Conservation (phyloP, 495 filamentous ascomycete genomes). For the Aspergillus avenaceus region DNA sequence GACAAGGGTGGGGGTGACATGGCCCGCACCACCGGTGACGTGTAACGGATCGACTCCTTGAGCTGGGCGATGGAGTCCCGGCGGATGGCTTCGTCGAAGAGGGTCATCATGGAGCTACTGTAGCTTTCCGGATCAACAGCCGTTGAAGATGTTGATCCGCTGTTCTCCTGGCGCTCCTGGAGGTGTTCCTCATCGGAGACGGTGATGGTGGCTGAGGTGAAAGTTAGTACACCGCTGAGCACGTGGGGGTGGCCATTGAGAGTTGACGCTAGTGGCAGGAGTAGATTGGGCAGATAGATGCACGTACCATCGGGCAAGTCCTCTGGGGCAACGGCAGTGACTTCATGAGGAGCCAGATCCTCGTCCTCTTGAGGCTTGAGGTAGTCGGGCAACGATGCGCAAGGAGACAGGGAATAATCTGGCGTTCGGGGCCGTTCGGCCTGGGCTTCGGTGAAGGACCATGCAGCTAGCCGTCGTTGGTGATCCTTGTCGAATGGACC, state of each 20-base stretch:
- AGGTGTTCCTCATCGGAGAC: conserved; percentile 19
- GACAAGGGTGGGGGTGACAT: conserved; percentile 27
- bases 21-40: conserved; percentile 31
- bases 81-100: conserved; percentile 26
- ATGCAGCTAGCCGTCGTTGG: conserved; percentile 45
- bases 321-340: conserved; percentile 9
- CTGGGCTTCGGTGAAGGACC: conserved; percentile 43
- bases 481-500: conserved; percentile 50
- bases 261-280: background rate
- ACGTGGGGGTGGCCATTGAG: too few relatives aligned
- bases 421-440: conserved; percentile 31
- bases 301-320: conserved; percentile 27
- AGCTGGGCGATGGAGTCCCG: conserved; percentile 30
- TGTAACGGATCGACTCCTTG: conserved; percentile 35
- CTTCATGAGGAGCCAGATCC: conserved; percentile 26
- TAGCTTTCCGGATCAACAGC: conserved; percentile 37
- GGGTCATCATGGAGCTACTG: conserved; percentile 37
- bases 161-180: conserved; percentile 25
- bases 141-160: conserved; percentile 38
- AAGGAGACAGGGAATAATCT: conserved; percentile 39
- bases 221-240: conserved; percentile 11
- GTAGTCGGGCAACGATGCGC: conserved; percentile 27
- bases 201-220: conserved; percentile 12
- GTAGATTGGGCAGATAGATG: background rate
- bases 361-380: conserved; percentile 19